Base-by-base conservation (phyloP, 148 eudicot species). In the Rhododendron kiyosumense region DNA sequence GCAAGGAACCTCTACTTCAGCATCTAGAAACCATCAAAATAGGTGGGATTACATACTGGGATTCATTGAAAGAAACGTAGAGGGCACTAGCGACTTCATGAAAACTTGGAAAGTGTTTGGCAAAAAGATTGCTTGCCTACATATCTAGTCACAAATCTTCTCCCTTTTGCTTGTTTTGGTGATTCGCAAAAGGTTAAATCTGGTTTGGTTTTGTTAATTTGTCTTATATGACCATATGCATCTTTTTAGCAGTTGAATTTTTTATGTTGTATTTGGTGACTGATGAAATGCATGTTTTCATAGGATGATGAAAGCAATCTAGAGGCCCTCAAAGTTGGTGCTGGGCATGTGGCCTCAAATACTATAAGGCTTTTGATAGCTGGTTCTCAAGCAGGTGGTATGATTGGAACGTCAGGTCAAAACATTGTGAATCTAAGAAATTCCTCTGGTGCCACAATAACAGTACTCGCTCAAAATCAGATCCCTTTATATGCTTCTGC, bases 311-410 rank as follows among this genome's bases (percentile, higher is more conserved):
- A 91, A 86, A 89, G 85, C 74, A 88, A 86, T 89, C 81, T 51
- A 5, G 92, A 92, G 84, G 85, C 92, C 34, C 82, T 79, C 79
- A 91, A 92, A 88, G 88, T 87, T 87, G 91, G 89, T 78, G 85
- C 88, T 61, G 98, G 86, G 46, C 98, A 94, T 88, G 91, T 92
- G 83, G 90, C 91, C 75, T 88, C 94, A 61, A 96, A 94, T 89
- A 87, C 98, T 77, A 85, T 96, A 77, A 93, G 93, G 90, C 93
- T 96, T 69, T 87, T 96, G 84, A 94, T 96, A 86, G 95, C 99
- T 89, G 99, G 95, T 90, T 92, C 95, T 83, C 98, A 96, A 89
- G 98, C 98, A n/a, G 99, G 99, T 90, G 88, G 94, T 80, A 89
- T 96, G 90, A 95, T 96, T 83, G 99, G 99, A 76, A 89, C 88